phyloP scores from a whole-genome alignment of 768 basidiomycete genomes.

The Tricholoma sp. region DNA sequence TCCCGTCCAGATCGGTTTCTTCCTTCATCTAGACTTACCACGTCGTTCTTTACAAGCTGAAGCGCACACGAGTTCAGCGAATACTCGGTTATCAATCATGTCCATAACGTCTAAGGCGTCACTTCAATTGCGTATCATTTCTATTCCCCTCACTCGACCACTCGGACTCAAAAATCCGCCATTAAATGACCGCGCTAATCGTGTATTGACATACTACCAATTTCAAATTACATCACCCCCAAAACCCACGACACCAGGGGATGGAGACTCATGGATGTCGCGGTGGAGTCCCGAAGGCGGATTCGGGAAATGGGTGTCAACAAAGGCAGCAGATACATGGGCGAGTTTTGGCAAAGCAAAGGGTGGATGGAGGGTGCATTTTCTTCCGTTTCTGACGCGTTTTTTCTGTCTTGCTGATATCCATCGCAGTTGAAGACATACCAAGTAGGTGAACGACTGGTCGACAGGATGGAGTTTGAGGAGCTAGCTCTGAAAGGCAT shows the following conservation, averaged over 20 bases:
- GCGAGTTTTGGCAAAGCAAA: constrained; percentile 63
- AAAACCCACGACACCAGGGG: background rate
- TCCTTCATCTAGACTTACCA: background rate
- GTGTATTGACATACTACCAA: constrained; percentile 37
- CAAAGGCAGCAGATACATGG: constrained; percentile 58
- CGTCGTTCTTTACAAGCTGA: background rate
- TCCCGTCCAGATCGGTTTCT: background rate
- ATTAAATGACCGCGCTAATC: constrained; percentile 12
- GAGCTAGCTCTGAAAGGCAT: constrained; percentile 71
- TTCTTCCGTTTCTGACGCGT: background rate
- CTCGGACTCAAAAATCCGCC: constrained; percentile 11
- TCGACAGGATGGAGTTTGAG: constrained; percentile 76
- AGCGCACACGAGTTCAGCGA: background rate
- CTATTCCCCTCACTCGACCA: constrained; percentile 39
- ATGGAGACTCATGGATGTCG: constrained; percentile 20
- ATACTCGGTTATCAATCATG: constrained; percentile 5
- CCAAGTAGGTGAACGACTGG: constrained; percentile 58
- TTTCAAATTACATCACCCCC: constrained; percentile 31
- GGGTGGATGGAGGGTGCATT: constrained; percentile 68
- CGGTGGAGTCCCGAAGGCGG: constrained; percentile 38
- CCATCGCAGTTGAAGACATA: constrained; percentile 50
- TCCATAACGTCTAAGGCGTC: constrained; percentile 20
- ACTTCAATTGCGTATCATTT: constrained; percentile 38
- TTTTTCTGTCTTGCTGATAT: background rate
- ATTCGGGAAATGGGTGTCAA: constrained; percentile 40